Evolutionary conservation across 2,329 filamentous ascomycete species (phyloP).

Genomic region (Colletotrichum theobromicola): DNA sequence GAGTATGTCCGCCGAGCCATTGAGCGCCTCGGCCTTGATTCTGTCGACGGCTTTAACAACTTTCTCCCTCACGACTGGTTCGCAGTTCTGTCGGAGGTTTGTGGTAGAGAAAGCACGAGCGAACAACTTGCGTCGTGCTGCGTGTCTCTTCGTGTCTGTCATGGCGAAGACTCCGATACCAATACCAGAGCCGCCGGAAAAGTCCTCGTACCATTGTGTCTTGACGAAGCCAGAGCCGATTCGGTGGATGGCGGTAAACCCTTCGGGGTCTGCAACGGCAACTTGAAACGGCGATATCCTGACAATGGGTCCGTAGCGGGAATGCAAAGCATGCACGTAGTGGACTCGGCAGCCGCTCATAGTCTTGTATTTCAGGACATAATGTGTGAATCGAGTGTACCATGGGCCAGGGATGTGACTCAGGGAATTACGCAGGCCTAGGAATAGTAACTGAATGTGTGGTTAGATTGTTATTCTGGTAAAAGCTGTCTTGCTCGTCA

Average conservation of each 20-base stretch:
- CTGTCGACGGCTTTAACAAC: conserved; percentile 43
- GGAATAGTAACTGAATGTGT: not conserved
- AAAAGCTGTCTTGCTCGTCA: rapidly evolving
- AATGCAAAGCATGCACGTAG: not conserved
- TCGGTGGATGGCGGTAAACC: not conserved
- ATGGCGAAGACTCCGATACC: not conserved
- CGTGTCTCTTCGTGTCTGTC: not conserved
- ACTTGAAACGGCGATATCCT: not conserved
- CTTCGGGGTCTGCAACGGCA: not conserved
- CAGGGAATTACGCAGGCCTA: not conserved
- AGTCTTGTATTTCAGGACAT: not conserved
- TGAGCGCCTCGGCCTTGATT: conserved; percentile 49
- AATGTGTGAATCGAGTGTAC: not conserved
- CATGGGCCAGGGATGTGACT: not conserved
- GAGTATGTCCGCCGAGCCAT: conserved; percentile 46
- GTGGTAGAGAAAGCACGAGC: conserved; percentile 42
- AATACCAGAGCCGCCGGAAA: not conserved
- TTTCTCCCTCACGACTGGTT: conserved; percentile 37
- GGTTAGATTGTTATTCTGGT: rapidly evolving
- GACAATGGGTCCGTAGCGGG: not conserved
- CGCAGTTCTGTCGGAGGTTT: conserved; percentile 32
- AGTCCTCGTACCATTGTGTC: not conserved
- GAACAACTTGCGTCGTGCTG: conserved; percentile 41
- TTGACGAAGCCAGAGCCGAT: not conserved
- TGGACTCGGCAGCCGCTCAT: not conserved